Evolutionary conservation across 495 filamentous ascomycete species (phyloP), one percentile per base, ranked within the genome.

Genomic region (Hypoxylon lienhwacheense): DNA sequence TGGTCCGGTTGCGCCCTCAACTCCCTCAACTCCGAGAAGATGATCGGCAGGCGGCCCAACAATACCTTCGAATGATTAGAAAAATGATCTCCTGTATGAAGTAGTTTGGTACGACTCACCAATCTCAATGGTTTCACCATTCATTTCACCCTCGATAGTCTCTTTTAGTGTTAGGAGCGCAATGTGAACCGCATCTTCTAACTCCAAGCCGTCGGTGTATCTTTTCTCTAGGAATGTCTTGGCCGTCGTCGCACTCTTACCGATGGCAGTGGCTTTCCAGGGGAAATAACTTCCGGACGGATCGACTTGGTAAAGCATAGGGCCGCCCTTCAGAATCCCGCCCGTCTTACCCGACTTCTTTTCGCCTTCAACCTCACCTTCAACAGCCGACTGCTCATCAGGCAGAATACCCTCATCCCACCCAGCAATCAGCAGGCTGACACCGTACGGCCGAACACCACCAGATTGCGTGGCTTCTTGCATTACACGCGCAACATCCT

Each of bases 111-210:
- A 26, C 33, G 36, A 55, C 86, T 73, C 66, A 92, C 92, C 92
- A 65, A 99, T 96, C 78, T 99, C 93, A 61, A 99, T 92, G 31
- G 93, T 97, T 72, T 97, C 95, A 40, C 93, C 93, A 66, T 89
- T 97, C 93, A 97, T 97, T 76, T 98, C 93, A 17, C 93, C 93
- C 73, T 97, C 93, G 60, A 97, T 97, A 20, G 91, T 96, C 81
- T 99, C 93, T 80, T 99, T 99, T 69, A 99, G 75, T 33, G 93
- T 99, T 70, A 97, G 75, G 45, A 99, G 81, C 40, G 93, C 93
- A 79, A 99, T 99, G 75, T 97, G 92, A 54, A 99, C 91, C 15
- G 93, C 93, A 74, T 99, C 93, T 73, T 99, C 93, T 53, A 99
- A 76, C 79, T 98, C 93, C 67, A 98, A 77, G 11, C 91, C 91